Conservation (phyloP, 2,329 filamentous ascomycete genomes). For the Xylaria sp. region DNA sequence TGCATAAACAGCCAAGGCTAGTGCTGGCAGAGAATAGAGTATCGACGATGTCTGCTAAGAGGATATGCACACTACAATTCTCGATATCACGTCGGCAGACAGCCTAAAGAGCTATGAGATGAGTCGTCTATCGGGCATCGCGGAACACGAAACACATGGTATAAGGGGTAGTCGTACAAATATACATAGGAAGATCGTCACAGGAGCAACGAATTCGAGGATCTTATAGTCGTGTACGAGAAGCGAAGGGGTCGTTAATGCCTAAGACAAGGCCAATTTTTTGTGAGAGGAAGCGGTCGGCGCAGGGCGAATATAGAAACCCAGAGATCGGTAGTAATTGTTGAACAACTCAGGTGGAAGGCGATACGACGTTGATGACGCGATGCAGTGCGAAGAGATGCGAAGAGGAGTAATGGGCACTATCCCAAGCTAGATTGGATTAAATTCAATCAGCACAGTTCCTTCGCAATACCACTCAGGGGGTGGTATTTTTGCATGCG, state of each 20-base stretch:
- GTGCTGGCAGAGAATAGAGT: conserved; percentile 5
- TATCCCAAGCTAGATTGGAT: conserved; percentile 16
- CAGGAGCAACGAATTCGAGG: conserved; percentile 12
- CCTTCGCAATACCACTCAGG: neutral
- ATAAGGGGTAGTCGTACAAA: conserved; percentile 25
- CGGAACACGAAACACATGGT: conserved; percentile 6
- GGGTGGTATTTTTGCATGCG: neutral
- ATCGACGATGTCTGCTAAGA: conserved; percentile 5
- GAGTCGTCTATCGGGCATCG: conserved; percentile 19
- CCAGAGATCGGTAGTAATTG: conserved; percentile 1
- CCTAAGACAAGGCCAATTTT: conserved; percentile 1
- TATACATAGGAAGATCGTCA: conserved; percentile 3
- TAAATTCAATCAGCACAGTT: conserved; percentile 24
- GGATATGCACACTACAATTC: conserved; percentile 2
- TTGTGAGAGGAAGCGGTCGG: neutral
- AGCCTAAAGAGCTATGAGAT: conserved; percentile 26
- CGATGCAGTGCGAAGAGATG: conserved; percentile 15
- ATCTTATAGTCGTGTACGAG: conserved; percentile 5
- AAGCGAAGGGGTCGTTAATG: neutral
- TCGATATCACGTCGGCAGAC: conserved; percentile 25
- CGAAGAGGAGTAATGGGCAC: conserved; percentile 21
- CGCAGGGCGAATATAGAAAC: conserved; percentile 3
- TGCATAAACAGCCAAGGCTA: neutral
- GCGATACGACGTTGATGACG: conserved; percentile 2
- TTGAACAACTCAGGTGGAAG: neutral